Evolutionary conservation across 371 early-diverging fungal species (phyloP).

Genomic region (Saksenaea vasiformis): DNA sequence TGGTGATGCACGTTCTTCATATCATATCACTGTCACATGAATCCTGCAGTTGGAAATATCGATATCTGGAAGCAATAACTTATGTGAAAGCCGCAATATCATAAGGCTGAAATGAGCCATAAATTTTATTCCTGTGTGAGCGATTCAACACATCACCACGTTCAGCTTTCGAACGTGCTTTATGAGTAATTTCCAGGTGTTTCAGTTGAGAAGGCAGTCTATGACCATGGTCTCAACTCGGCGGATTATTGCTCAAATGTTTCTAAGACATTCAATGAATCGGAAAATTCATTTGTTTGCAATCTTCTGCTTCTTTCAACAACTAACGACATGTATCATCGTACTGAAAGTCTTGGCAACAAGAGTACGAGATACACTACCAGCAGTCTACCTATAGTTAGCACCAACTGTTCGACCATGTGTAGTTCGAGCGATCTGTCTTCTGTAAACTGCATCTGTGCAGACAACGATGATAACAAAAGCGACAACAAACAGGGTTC

Average conservation of each 20-base stretch:
- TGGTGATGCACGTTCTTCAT: too few relatives aligned
- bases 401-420: background rate
- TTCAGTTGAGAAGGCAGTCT: background rate
- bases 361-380: background rate
- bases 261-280: background rate
- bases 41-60: too few relatives aligned
- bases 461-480: background rate
- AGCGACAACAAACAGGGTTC: background rate
- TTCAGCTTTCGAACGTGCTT: too few relatives aligned
- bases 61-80: too few relatives aligned
- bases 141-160: too few relatives aligned
- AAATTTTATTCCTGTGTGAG: too few relatives aligned
- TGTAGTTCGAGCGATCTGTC: background rate
- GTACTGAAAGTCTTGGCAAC: background rate
- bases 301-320: background rate
- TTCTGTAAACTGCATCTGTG: background rate
- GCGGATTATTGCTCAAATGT: background rate
- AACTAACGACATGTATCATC: background rate
- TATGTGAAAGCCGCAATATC: too few relatives aligned
- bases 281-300: background rate
- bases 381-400: background rate
- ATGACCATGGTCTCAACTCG: background rate
- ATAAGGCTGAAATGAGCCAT: too few relatives aligned
- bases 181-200: background rate
- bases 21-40: too few relatives aligned